Conservation (phyloP, 768 basidiomycete genomes). For the Lactarius akahatsu region DNA sequence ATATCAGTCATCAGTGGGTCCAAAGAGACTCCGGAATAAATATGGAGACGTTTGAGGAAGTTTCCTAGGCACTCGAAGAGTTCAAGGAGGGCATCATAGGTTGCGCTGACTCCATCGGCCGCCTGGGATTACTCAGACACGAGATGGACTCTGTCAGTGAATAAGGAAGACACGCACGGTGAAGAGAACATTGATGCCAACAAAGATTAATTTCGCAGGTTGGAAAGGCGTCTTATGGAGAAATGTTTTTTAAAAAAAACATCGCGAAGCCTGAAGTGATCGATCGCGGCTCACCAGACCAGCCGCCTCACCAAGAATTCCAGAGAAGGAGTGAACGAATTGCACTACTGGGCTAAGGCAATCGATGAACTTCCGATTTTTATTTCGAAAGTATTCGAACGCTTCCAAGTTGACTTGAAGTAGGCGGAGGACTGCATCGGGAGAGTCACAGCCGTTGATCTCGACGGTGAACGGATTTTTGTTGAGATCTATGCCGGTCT, state of each 20-base stretch:
- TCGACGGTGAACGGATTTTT: too few relatives aligned
- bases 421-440: too few relatives aligned
- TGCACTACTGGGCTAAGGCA: neutral
- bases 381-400: neutral
- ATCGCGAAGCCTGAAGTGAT: too few relatives aligned
- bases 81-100: conserved; percentile 17
- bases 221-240: neutral
- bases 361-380: neutral
- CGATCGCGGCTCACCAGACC: neutral
- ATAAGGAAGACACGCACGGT: neutral
- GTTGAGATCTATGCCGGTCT: too few relatives aligned
- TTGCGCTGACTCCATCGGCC: conserved; percentile 6
- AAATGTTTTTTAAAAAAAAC: too few relatives aligned
- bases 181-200: conserved; percentile 1
- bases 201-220: conserved; percentile 2
- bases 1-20: neutral
- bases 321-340: neutral
- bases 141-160: too few relatives aligned
- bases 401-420: neutral
- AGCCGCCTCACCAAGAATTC: neutral
- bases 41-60: conserved; percentile 6
- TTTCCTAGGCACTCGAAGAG: neutral
- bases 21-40: neutral
- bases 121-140: neutral
- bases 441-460: too few relatives aligned